phyloP scores from a whole-genome alignment of 352 stramenopile species.

The Pythium monospermum region DNA sequence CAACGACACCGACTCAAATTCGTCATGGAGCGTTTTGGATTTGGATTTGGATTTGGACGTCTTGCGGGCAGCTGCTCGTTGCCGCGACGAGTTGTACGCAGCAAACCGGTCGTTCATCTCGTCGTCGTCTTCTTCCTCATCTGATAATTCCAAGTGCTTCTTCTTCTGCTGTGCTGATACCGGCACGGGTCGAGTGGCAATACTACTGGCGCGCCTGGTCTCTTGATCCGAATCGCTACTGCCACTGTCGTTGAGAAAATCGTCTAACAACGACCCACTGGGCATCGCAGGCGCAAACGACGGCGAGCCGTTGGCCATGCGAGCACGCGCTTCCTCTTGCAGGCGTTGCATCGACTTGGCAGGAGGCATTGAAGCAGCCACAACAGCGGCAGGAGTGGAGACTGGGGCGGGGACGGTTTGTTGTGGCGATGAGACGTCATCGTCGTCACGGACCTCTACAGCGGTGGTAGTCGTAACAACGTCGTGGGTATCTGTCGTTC shows the following conservation, averaged over 20 bases:
- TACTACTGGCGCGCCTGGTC: not conserved
- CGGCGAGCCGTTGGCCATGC: no score
- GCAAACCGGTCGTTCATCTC: slow-evolving; percentile 32
- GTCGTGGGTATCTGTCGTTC: no score
- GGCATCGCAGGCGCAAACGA: not conserved
- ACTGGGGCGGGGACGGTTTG: no score
- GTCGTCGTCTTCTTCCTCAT: slow-evolving; percentile 30
- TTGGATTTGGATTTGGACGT: slow-evolving; percentile 5
- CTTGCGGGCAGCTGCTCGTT: no score
- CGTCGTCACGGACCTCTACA: no score
- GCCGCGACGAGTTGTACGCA: slow-evolving; percentile 41
- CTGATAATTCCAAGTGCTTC: not conserved
- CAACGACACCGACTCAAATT: slow-evolving; percentile 2
- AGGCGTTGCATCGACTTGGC: no score
- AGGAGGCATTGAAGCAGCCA: no score
- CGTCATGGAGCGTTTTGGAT: not conserved
- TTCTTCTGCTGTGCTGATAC: slow-evolving; percentile 2
- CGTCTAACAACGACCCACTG: slow-evolving; percentile 35
- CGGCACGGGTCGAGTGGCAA: not conserved
- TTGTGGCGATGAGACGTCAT: no score
- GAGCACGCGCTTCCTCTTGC: no score
- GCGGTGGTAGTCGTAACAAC: no score
- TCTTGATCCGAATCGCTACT: slow-evolving; percentile 45
- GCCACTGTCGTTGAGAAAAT: slow-evolving; percentile 60
- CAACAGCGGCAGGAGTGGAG: no score